phyloP scores from a whole-genome alignment of 495 filamentous ascomycete genomes.

The Penicillium paxilli region DNA sequence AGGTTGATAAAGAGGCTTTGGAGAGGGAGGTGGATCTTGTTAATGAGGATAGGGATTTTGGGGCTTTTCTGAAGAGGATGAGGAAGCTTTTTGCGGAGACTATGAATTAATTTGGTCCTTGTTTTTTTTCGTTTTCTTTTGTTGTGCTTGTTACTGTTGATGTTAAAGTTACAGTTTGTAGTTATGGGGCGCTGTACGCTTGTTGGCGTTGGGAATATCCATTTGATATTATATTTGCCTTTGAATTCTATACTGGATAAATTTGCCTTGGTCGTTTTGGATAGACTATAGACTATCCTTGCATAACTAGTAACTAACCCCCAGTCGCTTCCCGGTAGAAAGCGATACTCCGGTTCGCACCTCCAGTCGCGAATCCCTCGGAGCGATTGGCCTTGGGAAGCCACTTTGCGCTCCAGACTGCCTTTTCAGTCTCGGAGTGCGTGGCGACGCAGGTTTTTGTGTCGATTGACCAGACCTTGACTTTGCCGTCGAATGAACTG shows the following conservation, averaged over 20 bases:
- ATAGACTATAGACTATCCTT: not conserved
- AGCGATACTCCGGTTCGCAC: conserved; percentile 73
- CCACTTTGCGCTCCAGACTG: conserved; percentile 87
- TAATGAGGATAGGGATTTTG: conserved; percentile 84
- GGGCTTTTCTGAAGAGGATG: conserved; percentile 85
- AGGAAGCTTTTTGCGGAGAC: conserved; percentile 73
- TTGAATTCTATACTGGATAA: conserved; percentile 7
- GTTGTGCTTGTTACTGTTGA: too few species aligned
- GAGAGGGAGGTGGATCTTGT: conserved; percentile 67
- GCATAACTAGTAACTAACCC: too few species aligned
- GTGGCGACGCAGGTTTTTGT: conserved; percentile 84
- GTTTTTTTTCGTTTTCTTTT: too few species aligned
- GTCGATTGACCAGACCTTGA: conserved; percentile 91
- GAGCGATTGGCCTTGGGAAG: conserved; percentile 73
- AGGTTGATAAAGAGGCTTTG: conserved; percentile 71
- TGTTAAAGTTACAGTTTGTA: too few species aligned
- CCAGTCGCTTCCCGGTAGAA: conserved; percentile 94
- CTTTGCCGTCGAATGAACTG: conserved; percentile 84
- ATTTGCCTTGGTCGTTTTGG: too few species aligned
- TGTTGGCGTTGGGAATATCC: not conserved
- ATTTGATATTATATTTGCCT: conserved; percentile 21
- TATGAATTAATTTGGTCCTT: conserved; percentile 50
- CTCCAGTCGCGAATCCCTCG: conserved; percentile 85
- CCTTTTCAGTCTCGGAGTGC: conserved; percentile 84
- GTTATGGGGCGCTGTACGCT: too few species aligned